Percentiles rank a stretch among this genome's conserved stretches.
Conservation (phyloP, 495 filamentous ascomycete genomes). For the Neurospora tetrasperma region DNA sequence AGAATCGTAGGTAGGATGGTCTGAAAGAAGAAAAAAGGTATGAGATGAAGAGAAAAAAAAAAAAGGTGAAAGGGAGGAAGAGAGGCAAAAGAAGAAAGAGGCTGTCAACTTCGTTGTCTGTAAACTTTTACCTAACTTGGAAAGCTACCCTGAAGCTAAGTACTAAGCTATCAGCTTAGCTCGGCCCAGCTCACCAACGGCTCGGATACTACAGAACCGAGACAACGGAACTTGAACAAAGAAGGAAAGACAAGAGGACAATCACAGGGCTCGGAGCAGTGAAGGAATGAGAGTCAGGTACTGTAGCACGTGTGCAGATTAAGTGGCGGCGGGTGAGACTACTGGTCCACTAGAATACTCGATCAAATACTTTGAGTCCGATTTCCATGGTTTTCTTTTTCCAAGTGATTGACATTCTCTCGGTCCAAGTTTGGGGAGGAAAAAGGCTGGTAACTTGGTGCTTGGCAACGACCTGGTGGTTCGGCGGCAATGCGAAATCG, state of each 20-base stretch:
- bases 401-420: background rate
- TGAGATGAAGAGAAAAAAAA: background rate
- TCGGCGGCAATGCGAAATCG: background rate
- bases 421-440: background rate
- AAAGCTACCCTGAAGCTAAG: background rate
- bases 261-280: background rate
- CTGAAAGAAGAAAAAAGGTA: background rate
- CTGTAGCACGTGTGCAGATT: background rate
- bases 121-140: background rate
- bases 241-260: background rate
- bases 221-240: background rate
- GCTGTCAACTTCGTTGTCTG: background rate
- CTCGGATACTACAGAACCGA: background rate
- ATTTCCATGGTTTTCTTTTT: background rate
- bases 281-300: background rate
- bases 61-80: background rate
- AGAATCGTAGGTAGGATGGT: background rate
- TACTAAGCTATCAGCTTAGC: background rate
- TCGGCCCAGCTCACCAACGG: background rate
- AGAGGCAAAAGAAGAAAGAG: background rate
- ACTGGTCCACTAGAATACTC: background rate
- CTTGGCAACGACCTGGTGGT: background rate
- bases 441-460: background rate
- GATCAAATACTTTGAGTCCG: background rate
- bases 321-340: background rate